Evolutionary conservation across 1,284 basidiomycete species (phyloP), one percentile per base, ranked within the genome.

Genomic region (Fomitopsis schrenkii): DNA sequence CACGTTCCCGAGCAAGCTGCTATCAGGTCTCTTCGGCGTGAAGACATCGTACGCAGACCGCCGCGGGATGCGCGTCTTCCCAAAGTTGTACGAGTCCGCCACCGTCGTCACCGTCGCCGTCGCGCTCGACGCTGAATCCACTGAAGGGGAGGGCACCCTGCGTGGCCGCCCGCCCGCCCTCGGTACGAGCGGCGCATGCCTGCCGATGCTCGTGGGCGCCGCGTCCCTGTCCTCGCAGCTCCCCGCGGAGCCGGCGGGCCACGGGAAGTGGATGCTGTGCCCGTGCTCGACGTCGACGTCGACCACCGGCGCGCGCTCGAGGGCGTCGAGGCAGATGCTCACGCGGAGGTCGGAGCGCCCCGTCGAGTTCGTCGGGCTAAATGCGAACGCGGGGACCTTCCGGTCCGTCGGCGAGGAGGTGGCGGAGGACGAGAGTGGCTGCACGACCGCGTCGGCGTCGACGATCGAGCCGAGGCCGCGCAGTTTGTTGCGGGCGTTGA

Each of bases 401-500:
- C 9, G 22, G 33, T 46, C 30, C 30, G 44, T 28, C 28, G 28
- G 28, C 44, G 35, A n/a, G 22, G 35, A 15, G 50, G 12, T 6
- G 28, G 17, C 22, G 14, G n/a, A 17, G 12, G 45, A 33, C 46
- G 35, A n/a, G 33, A 61, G 33, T 19, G 57, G 40, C 15, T 36
- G 33, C n/a, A 46, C 26, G 57, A 58, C 14, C 19, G 40, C 48
- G 50, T 54, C 52, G 36, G 56, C 35, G 30, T 54, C 42, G 33
- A 42, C 52, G 41, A 53, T 28, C 22, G 33, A 54, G 22, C 44
- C 28, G 15, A 19, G 42, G 17, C 42, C 45, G 30, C 59, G 55
- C 2, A 63, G 44, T 36, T 33, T 54, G 30, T 58, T 53, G 44
- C 62, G 59, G 35, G 58, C 62, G 52, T 63, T 63, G 30, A 63